A percentile compares a stretch with the other conserved stretches of the same genome.
phyloP scores from a whole-genome alignment of 805 yeast species.

The Kluyveromyces lactis region DNA sequence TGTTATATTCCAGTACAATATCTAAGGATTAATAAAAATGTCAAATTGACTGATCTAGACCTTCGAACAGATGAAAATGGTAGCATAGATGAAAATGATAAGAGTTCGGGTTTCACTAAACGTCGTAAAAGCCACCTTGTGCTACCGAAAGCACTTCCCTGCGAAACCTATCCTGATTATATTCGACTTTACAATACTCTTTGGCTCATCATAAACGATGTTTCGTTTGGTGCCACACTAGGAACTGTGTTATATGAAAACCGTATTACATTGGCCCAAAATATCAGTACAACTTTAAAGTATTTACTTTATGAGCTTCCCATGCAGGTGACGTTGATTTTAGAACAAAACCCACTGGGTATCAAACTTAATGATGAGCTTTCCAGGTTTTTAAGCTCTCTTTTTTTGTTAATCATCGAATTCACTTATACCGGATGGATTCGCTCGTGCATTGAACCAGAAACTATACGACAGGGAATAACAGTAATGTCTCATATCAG shows the following conservation, averaged over 20 bases:
- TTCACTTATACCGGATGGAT: slow-evolving; percentile 43
- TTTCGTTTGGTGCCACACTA: slow-evolving; percentile 61
- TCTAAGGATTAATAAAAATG: slow-evolving; percentile 36
- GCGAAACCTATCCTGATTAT: slow-evolving; percentile 49
- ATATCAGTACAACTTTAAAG: slow-evolving; percentile 23
- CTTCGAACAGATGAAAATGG: slow-evolving; percentile 12
- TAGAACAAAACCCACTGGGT: slow-evolving; percentile 89
- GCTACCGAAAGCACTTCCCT: slow-evolving; percentile 28
- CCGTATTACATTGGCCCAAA: slow-evolving; percentile 29
- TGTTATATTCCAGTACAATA: slow-evolving; percentile 77
- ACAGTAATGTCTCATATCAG: slow-evolving; percentile 32
- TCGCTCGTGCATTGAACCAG: slow-evolving; percentile 13
- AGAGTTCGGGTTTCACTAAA: neutral
- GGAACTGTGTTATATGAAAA: slow-evolving; percentile 40
- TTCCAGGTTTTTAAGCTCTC: slow-evolving; percentile 76
- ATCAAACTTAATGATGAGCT: slow-evolving; percentile 83
- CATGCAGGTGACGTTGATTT: slow-evolving; percentile 50
- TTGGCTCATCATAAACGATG: slow-evolving; percentile 82
- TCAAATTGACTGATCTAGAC: slow-evolving; percentile 11
- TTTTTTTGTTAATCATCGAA: slow-evolving; percentile 76
- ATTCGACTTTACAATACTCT: slow-evolving; percentile 76
- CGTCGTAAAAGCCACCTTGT: neutral
- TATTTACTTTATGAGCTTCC: slow-evolving; percentile 34
- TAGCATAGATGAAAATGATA: slow-evolving; percentile 6
- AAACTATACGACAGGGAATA: slow-evolving; percentile 24